Base-by-base conservation (phyloP, 129 eudicot species). In the Helichrysum umbraculigerum region DNA sequence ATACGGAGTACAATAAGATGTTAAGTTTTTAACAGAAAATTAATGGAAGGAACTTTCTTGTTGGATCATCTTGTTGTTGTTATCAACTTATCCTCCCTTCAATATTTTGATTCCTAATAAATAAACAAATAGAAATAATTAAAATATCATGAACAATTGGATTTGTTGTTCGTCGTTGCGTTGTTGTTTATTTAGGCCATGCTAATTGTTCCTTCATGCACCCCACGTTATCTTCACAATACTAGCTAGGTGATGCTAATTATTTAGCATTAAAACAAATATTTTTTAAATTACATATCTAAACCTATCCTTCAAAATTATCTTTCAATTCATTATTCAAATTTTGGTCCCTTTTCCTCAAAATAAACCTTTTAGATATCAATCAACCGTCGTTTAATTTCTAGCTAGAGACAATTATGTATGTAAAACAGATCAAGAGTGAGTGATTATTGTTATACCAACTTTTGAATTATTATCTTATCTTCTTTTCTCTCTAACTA, bases 211-310 rank as follows among this genome's bases (percentile, higher is more conserved):
- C 51, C 72, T 79, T 37, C 74, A 72, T 79, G 78, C 67, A 79
- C 70, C 71, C 78, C 78, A 72, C 83, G 83, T 79, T 72, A 64
- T 34, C 14, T 35, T 50, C 78, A 64, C 66, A 70, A 72, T 29
- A 50, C n/a, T 25, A 25, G n/a, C 12, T 17, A 32, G 29, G 25
- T 50, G 47, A 62, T 73, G 63, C 29, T 61, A 16, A 60, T 20
- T 19, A 9, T 21, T 59, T 11, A 8, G 10, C 2, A 21, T 61
- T 61, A 60, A 4, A n/a, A 30, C 14, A 17, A 54, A 33, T 59
- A 66, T 39, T 54, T 76, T 12, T 25, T 25, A 1, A 34, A 4
- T 62, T 33, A 39, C 73, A 71, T 63, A 71, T 71, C 17, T 79
- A 32, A 37, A 52, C 67, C 42, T 44, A 21, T 66, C 57, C 25